A percentile compares a stretch with the other conserved stretches of the same genome.
phyloP scores from a whole-genome alignment of 2,329 filamentous ascomycete genomes.

The Bipolaris oryzae region DNA sequence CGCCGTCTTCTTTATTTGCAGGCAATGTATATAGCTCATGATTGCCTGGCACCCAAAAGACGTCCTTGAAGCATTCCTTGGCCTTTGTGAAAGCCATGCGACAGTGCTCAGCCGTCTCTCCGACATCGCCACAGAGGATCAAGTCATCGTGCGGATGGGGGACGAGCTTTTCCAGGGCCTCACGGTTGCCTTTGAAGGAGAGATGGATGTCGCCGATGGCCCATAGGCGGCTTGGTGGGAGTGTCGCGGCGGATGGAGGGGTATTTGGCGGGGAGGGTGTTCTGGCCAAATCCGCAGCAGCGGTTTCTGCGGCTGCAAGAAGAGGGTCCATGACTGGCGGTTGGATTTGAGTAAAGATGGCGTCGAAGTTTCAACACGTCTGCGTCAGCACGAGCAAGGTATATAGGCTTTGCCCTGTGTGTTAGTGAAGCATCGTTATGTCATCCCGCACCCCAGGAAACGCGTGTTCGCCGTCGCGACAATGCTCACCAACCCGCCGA shows the following conservation, averaged over 20 bases:
- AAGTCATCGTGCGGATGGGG: conserved; percentile 52
- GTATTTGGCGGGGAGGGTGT: conserved; percentile 14
- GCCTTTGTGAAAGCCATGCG: conserved; percentile 47
- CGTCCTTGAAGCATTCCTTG: conserved; percentile 52
- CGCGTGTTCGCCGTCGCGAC: conserved; percentile 5
- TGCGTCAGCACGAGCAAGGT: background rate
- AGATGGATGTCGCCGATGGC: conserved; percentile 56
- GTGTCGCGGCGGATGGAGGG: conserved; percentile 17
- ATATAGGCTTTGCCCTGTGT: background rate
- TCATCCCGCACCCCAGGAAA: conserved; percentile 1
- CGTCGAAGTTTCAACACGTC: background rate
- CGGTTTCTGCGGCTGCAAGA: conserved; percentile 25
- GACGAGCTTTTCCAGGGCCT: conserved; percentile 51
- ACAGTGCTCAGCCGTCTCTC: conserved; percentile 44
- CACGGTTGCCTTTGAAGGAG: conserved; percentile 54
- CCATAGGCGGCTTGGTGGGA: conserved; percentile 44
- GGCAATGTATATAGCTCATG: conserved; percentile 64
- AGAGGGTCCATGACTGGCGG: conserved; percentile 30
- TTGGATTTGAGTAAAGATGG: background rate
- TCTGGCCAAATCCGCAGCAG: conserved; percentile 6
- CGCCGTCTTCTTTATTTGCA: conserved; percentile 43
- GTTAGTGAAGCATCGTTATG: background rate
- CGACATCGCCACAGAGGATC: conserved; percentile 54
- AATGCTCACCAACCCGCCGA: background rate
- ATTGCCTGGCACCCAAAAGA: conserved; percentile 65